These are phyloP conservation scores for Oxytropis ochrocephala DNA, from an alignment of 306 rosid species.

Conservation along the genomic window DNA sequence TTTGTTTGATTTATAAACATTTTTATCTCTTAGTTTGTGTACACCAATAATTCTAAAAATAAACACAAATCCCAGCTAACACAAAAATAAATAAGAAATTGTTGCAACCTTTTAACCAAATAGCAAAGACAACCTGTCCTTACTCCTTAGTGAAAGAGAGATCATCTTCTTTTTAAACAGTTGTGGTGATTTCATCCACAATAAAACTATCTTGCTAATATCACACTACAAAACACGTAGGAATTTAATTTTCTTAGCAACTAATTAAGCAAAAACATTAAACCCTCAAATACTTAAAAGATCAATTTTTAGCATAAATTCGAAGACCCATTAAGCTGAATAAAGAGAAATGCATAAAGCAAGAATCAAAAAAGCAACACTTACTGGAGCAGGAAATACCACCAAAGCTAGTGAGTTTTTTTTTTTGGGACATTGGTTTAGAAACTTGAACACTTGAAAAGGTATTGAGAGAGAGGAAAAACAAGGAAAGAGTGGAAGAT, in stretches of 20 bases:
- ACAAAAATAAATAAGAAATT: conserved; percentile 15
- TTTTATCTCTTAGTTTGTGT: background rate
- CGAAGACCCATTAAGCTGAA: background rate
- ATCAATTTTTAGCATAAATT: background rate
- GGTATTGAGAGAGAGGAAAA: background rate
- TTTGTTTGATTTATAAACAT: conserved; percentile 5
- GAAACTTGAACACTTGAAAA: conserved; percentile 14
- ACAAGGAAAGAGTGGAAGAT: conserved; percentile 8
- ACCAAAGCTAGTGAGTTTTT: background rate
- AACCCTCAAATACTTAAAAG: background rate
- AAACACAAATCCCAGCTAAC: conserved; percentile 1
- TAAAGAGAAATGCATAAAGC: background rate
- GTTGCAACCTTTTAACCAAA: conserved; percentile 24
- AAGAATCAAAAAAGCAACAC: background rate
- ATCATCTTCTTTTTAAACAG: background rate
- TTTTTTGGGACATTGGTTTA: background rate
- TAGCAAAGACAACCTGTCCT: conserved; percentile 23
- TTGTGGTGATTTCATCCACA: background rate
- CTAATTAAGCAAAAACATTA: conserved; percentile 17
- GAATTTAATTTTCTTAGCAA: conserved; percentile 20
- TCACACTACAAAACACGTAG: too few relatives aligned
- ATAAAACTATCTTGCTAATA: background rate
- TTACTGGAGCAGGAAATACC: background rate
- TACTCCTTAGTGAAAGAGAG: background rate
- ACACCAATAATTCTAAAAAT: conserved; percentile 9